A percentile compares a stretch with the other conserved stretches of the same genome.
Conservation (phyloP, 208 protist species). For the Porcisia deanei region DNA sequence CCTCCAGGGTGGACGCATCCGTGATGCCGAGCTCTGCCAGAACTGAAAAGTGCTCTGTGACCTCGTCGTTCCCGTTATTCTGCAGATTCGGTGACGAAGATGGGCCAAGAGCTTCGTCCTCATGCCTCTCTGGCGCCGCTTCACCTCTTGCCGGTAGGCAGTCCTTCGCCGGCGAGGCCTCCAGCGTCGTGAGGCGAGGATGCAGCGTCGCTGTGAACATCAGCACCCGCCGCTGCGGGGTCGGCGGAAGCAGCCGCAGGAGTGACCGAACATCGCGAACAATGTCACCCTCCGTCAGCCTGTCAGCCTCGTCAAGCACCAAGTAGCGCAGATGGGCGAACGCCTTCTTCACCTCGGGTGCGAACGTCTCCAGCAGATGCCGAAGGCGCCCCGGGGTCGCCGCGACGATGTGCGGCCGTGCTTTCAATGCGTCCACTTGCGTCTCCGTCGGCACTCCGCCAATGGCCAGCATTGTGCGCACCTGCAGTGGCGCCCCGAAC, state of each 20-base stretch:
- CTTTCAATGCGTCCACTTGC: constrained; percentile 75
- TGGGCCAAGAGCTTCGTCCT: too few species aligned
- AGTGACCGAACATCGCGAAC: constrained; percentile 49
- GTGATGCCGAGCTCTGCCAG: constrained; percentile 50
- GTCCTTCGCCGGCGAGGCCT: background rate
- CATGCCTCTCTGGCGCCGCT: background rate
- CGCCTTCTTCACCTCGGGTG: constrained; percentile 47
- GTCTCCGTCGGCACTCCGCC: constrained; percentile 77
- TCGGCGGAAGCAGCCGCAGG: constrained; percentile 40
- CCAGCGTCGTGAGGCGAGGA: constrained; percentile 42
- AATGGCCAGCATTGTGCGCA: constrained; percentile 72
- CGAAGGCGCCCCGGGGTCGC: constrained; percentile 79
- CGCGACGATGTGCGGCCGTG: constrained; percentile 80
- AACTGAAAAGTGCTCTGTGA: constrained; percentile 10
- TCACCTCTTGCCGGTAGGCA: background rate
- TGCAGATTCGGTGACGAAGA: background rate
- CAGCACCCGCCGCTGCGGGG: constrained; percentile 46
- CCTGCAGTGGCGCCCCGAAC: constrained; percentile 72
- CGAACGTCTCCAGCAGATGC: constrained; percentile 58
- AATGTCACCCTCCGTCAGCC: constrained; percentile 79
- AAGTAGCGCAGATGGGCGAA: constrained; percentile 79
- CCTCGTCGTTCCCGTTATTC: constrained; percentile 1
- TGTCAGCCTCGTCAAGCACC: constrained; percentile 88
- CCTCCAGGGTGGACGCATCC: constrained; percentile 20
- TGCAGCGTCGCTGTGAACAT: constrained; percentile 85